These are phyloP conservation scores for Aethionema arabicum DNA, from an alignment of 345 rosid species.

Conservation along the genomic window DNA sequence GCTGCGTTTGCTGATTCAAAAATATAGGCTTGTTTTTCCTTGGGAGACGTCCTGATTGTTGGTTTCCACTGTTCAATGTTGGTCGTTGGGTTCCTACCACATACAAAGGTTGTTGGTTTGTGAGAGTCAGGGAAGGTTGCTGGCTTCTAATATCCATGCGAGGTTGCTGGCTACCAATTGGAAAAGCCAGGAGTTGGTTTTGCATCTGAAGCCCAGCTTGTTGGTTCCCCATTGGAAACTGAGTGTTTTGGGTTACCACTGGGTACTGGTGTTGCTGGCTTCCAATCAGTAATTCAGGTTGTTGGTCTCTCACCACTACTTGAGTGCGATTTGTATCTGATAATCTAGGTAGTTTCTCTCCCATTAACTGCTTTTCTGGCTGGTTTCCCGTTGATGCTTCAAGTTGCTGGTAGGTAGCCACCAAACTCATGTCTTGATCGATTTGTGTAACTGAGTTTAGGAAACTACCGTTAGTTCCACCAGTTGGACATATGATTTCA, in stretches of 20 bases:
- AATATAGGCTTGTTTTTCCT: slow-evolving; percentile 23
- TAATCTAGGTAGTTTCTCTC: slow-evolving; percentile 8
- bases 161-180: slow-evolving; percentile 25
- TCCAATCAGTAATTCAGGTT: slow-evolving; percentile 21
- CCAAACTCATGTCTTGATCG: slow-evolving; percentile 36
- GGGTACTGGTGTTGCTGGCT: slow-evolving; percentile 34
- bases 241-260: slow-evolving; percentile 15
- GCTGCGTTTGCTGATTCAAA: slow-evolving; percentile 30
- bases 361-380: slow-evolving; percentile 16
- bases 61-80: slow-evolving; percentile 27
- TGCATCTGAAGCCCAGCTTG: slow-evolving; percentile 34
- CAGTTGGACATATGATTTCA: slow-evolving; percentile 25
- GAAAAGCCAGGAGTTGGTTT: slow-evolving; percentile 27
- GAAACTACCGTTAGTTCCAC: slow-evolving; percentile 23
- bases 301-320: slow-evolving; percentile 22
- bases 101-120: too few species aligned
- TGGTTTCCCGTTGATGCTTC: slow-evolving; percentile 18
- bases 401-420: slow-evolving; percentile 13
- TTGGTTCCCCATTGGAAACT: slow-evolving; percentile 16
- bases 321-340: slow-evolving; percentile 16
- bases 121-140: slow-evolving; percentile 40
- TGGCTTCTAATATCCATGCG: slow-evolving; percentile 26
- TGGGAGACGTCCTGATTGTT: slow-evolving; percentile 28
- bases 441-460: slow-evolving; percentile 31
- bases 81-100: slow-evolving; percentile 26